These are phyloP conservation scores for Rusavskia elegans DNA, from an alignment of 495 filamentous ascomycete genomes.

Conservation along the genomic window DNA sequence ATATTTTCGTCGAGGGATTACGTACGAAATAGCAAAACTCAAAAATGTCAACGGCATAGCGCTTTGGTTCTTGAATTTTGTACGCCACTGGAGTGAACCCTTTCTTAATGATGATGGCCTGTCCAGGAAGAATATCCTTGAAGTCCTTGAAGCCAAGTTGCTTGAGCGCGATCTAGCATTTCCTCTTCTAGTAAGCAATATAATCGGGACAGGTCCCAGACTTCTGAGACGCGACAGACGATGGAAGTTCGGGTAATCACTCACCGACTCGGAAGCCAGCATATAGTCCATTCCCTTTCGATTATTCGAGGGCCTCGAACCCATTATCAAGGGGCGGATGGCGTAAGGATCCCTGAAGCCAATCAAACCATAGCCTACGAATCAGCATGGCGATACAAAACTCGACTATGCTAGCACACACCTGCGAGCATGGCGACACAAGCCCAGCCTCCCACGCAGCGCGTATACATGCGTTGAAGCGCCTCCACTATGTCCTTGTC, in stretches of 20 bases:
- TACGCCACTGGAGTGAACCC: conserved; percentile 32
- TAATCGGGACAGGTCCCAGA: too few species aligned
- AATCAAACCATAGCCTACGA: conserved; percentile 61
- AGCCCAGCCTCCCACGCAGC: conserved; percentile 73
- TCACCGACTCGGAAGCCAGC: conserved; percentile 82
- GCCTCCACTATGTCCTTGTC: conserved; percentile 74
- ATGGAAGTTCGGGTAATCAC: too few species aligned
- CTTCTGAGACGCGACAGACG: too few species aligned
- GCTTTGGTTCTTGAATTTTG: conserved; percentile 54
- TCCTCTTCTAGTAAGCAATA: too few species aligned
- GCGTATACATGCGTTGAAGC: conserved; percentile 56
- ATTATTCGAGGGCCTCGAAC: conserved; percentile 51
- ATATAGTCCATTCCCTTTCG: conserved; percentile 75
- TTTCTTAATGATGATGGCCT: conserved; percentile 70
- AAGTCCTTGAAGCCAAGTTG: conserved; percentile 75
- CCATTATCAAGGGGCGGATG: conserved; percentile 78
- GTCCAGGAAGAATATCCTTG: conserved; percentile 70
- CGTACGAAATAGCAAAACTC: conserved; percentile 49
- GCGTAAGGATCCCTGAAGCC: conserved; percentile 83
- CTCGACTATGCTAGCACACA: conserved; percentile 10
- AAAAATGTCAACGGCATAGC: conserved; percentile 87
- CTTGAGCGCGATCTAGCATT: conserved; percentile 45
- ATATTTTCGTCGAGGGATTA: not conserved
- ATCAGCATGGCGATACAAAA: conserved; percentile 6
- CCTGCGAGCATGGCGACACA: conserved; percentile 88